Percentiles rank a stretch among this genome's conserved stretches.
phyloP scores from a whole-genome alignment of 495 filamentous ascomycete genomes.

The Pseudevernia furfuracea region DNA sequence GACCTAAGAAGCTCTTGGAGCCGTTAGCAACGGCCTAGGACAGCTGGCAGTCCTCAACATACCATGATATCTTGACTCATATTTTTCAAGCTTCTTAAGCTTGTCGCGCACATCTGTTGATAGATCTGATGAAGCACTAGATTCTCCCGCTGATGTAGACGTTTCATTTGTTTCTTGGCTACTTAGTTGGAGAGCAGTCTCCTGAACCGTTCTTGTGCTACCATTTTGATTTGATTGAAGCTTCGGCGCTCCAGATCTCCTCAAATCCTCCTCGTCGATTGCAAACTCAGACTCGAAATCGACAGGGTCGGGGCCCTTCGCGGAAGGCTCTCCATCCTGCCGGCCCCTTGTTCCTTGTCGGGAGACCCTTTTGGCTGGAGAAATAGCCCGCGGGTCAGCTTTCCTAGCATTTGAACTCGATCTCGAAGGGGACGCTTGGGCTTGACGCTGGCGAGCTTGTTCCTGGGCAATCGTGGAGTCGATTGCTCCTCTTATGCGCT shows the following conservation, averaged over 20 bases:
- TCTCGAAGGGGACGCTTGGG: slow-evolving; percentile 42
- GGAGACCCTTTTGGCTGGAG: slow-evolving; percentile 45
- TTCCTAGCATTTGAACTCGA: slow-evolving; percentile 43
- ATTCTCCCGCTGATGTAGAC: slow-evolving; percentile 10
- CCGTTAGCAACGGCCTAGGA: slow-evolving; percentile 19
- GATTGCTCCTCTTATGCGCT: slow-evolving; percentile 82
- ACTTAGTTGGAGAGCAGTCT: slow-evolving; percentile 2
- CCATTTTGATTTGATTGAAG: slow-evolving; percentile 32
- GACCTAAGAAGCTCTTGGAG: slow-evolving; percentile 73
- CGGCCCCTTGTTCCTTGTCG: slow-evolving; percentile 38
- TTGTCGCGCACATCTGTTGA: slow-evolving; percentile 61
- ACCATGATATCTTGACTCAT: slow-evolving; percentile 86
- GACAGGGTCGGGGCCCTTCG: slow-evolving; percentile 64
- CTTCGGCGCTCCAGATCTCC: slow-evolving; percentile 48
- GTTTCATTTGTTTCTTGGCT: slow-evolving; percentile 18
- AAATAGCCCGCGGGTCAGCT: slow-evolving; percentile 42
- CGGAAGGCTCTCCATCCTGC: slow-evolving; percentile 44
- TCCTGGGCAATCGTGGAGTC: slow-evolving; percentile 84
- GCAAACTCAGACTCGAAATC: slow-evolving; percentile 78
- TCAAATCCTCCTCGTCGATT: slow-evolving; percentile 59
- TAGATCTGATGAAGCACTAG: slow-evolving; percentile 47
- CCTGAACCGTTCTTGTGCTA: slow-evolving; percentile 15
- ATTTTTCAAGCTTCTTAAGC: slow-evolving; percentile 64
- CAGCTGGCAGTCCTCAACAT: slow-evolving; percentile 24
- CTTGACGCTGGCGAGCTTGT: slow-evolving; percentile 64